Evolutionary conservation across 495 filamentous ascomycete species (phyloP), one percentile per base, ranked within the genome.

Genomic region (Aspergillus leporis): DNA sequence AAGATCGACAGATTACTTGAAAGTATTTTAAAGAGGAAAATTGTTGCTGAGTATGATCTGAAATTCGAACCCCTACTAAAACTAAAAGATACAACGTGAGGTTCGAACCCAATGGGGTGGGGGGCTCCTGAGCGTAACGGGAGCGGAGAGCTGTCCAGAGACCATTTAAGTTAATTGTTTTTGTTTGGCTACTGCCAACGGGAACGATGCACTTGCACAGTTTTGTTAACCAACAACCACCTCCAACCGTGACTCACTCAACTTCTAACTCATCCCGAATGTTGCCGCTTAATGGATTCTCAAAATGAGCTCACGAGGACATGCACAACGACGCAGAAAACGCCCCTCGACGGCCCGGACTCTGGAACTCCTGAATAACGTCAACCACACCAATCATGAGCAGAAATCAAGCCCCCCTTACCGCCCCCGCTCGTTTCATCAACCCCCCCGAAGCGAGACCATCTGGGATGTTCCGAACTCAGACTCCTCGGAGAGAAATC

Each of bases 281-380:
- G 32, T 9, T 36, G 10, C 32, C 8, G 32, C 32, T 36, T 36
- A 14, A 36, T 36, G 9, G 3, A 4, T 5, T 3, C 2, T 14
- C 38, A 16, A 30, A 46, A 55, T 60, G 45, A 58, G 52, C 34
- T n/a, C 58, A 41, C 64, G 64, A 18, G 53, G 59, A 30, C 22
- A 53, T 16, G 4, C 36, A 14, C 13, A n/a, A 28, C 63, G 58
- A 55, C 21, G 28, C 16, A 60, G 41, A 34, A 67, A 61, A 57
- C 60, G 62, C 16, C 46, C 51, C 12, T 58, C 64, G 19, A 66
- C 64, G 9, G 50, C 36, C 0, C 40, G 59, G n/a, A 25, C 62
- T 0, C 30, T 70, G 7, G 67, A 67, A 16, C 30, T 66, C 18
- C 45, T 70, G 31, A 70, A 70, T 28, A 57, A 36, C 25, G 47